Conservation (phyloP, 2,329 filamentous ascomycete genomes). For the Ascochyta rabiei region DNA sequence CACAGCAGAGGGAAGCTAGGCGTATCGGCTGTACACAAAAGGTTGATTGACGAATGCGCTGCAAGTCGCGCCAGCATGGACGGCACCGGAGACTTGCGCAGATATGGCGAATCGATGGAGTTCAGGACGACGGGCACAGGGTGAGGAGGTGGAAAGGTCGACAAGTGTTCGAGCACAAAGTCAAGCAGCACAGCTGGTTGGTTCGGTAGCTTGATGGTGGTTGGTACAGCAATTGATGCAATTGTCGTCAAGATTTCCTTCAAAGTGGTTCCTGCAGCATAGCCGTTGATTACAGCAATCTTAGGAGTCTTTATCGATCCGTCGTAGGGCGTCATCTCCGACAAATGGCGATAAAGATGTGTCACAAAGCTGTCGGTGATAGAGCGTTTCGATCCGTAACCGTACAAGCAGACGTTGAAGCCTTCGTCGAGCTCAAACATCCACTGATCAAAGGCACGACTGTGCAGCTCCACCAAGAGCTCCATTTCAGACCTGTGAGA, state of each 20-base stretch:
- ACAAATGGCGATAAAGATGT: slow-evolving; percentile 63
- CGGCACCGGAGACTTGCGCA: slow-evolving; percentile 75
- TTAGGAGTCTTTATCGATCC: slow-evolving; percentile 54
- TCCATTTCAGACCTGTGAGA: slow-evolving; percentile 72
- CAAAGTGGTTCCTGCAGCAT: slow-evolving; percentile 69
- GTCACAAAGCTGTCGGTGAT: slow-evolving; percentile 78
- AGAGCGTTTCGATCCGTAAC: slow-evolving; percentile 85
- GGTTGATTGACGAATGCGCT: slow-evolving; percentile 70
- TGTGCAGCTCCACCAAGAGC: slow-evolving; percentile 76
- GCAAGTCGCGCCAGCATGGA: slow-evolving; percentile 77
- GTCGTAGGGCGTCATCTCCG: slow-evolving; percentile 33
- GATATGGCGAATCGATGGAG: slow-evolving; percentile 79
- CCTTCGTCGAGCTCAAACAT: slow-evolving; percentile 83
- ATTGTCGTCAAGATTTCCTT: slow-evolving; percentile 74
- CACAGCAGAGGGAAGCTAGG: slow-evolving; percentile 87
- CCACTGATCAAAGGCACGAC: slow-evolving; percentile 89
- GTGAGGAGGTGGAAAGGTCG: slow-evolving; percentile 44
- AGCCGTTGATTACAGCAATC: slow-evolving; percentile 88
- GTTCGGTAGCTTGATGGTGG: slow-evolving; percentile 62
- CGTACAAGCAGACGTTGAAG: slow-evolving; percentile 89
- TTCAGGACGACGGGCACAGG: slow-evolving; percentile 76
- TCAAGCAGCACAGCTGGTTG: slow-evolving; percentile 74
- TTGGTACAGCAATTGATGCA: slow-evolving; percentile 63
- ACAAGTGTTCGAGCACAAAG: slow-evolving; percentile 67
- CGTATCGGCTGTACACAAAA: slow-evolving; percentile 84